Base-by-base conservation (phyloP, 2,329 filamentous ascomycete species). In the Fusarium sp. region DNA sequence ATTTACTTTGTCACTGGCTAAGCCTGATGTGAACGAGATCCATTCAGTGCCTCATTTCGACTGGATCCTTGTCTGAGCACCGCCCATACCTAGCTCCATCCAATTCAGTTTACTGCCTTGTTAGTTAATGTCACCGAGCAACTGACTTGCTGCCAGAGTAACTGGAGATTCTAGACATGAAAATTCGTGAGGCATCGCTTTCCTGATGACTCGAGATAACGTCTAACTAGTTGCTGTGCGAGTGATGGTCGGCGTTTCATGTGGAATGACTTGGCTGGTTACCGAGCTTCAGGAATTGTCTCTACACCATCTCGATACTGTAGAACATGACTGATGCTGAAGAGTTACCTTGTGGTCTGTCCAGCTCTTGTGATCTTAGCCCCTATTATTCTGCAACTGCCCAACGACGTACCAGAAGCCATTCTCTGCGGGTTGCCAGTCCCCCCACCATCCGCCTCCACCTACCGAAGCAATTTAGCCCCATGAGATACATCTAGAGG, bases 351-450 rank as follows among this genome's bases (percentile, higher is more conserved):
- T 28, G 14, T 48, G 39, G 12, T 30, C 42, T 55, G 36, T 24
- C 36, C 10, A 55, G 22, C 42, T 51, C 56, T 42, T 56, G 58
- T 72, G 57, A 66, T 69, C 28, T 61, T 41, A 57, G 54, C 75
- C 75, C 74, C 70, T 77, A 76, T 77, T 77, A 72, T 70, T 71
- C 75, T 75, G 68, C 70, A 77, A 77, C 70, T 61, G 54, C 60
- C 57, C 68, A 75, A 54, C 70, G 65, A 54, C 70, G 65, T 61
- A 76, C 60, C 67, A 72, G 51, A 55, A 60, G 44, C 47, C 56
- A 56, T 53, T 45, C 44, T 41, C 65, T 69, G 62, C 53, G 56
- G 60, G 61, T 64, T 39, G 61, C 58, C 68, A 58, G 62, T 64
- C 61, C 57, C 62, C 54, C 65, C 45, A 63, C 56, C 62, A 71